Conservation (phyloP, 345 rosid genomes). For the Salix exigua region DNA sequence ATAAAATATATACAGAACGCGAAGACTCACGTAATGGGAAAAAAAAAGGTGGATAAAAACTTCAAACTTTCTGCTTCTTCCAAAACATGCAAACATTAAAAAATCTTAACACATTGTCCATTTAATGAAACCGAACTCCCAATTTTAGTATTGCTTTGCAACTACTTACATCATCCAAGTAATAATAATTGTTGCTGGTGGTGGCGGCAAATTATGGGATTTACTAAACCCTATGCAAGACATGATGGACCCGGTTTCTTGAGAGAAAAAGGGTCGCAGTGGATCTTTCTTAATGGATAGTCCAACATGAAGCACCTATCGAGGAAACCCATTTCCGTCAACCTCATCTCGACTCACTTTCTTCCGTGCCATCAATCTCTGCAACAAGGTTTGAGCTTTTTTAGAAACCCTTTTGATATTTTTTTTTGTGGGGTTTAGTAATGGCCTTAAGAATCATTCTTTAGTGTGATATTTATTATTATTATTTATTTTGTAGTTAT, state of each 20-base stretch:
- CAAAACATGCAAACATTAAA: neutral
- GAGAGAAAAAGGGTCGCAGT: slow-evolving; percentile 73
- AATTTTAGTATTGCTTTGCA: neutral
- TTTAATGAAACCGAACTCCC: neutral
- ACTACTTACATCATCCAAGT: neutral
- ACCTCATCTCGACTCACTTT: slow-evolving; percentile 81
- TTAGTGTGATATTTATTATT: too few species aligned
- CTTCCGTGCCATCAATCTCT: slow-evolving; percentile 82
- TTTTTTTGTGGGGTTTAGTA: neutral
- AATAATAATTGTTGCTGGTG: slow-evolving; percentile 58
- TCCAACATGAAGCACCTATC: slow-evolving; percentile 80
- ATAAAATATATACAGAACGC: too few species aligned
- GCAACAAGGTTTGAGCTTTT: slow-evolving; percentile 55
- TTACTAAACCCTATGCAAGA: slow-evolving; percentile 56
- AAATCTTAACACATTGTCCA: neutral
- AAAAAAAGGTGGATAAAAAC: neutral
- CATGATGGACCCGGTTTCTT: slow-evolving; percentile 58
- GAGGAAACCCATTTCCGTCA: slow-evolving; percentile 34
- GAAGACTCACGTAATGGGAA: neutral
- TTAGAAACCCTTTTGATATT: neutral
- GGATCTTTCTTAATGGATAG: slow-evolving; percentile 83
- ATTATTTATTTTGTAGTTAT: too few species aligned
- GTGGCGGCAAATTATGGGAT: slow-evolving; percentile 94
- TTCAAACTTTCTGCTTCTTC: neutral
- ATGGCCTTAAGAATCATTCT: too few species aligned